Evolutionary conservation across 495 filamentous ascomycete genomes (phyloP), one percentile per base, ranked within the genome.

Genomic region (Penicillium alfredii): DNA sequence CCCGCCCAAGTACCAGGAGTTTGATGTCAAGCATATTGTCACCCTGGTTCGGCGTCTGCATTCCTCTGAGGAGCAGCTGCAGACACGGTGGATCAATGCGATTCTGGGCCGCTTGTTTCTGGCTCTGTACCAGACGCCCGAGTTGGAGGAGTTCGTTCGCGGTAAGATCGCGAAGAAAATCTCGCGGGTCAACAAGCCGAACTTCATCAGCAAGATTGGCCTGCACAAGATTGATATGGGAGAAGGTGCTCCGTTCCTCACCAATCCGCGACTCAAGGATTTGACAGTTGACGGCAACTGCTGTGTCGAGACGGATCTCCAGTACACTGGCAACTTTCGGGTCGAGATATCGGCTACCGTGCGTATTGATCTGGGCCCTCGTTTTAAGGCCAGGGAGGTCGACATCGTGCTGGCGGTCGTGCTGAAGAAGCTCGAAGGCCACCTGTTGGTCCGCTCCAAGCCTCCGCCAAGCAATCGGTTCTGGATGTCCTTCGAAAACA

Each of bases 131-230:
- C 83, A 82, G 55, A 96, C 89, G 0, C 71, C 77, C 20, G 77
- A 89, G 29, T 60, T 95, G 30, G 84, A 96, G 55, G 74, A 81
- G 33, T 73, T 83, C 33, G 69, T 98, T 18, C 74, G 79, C 30
- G 74, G 76, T 24, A 96, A 94, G 69, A 87, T 98, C 44, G 85
- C 81, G 7, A 96, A 96, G 66, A 98, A 98, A 63, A 97, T 98
- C 18, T 78, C 90, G 4, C 78, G 92, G 14, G 92, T 94, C 23
- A 88, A 88, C 44, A 89, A 88, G 45, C 92, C 92, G 0, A 80
- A 82, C 7, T 95, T 97, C 42, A 76, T 98, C 22, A 87, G 82
- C 37, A 77, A 79, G 36, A 78, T 98, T 31, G 75, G 73, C 10
- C 67, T 98, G 8, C 84, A 81, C 48, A 80, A 72, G 35, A 86